Evolutionary conservation across 2,329 filamentous ascomycete species (phyloP).

Genomic region (Nothophaeocryptopus gaeumannii): DNA sequence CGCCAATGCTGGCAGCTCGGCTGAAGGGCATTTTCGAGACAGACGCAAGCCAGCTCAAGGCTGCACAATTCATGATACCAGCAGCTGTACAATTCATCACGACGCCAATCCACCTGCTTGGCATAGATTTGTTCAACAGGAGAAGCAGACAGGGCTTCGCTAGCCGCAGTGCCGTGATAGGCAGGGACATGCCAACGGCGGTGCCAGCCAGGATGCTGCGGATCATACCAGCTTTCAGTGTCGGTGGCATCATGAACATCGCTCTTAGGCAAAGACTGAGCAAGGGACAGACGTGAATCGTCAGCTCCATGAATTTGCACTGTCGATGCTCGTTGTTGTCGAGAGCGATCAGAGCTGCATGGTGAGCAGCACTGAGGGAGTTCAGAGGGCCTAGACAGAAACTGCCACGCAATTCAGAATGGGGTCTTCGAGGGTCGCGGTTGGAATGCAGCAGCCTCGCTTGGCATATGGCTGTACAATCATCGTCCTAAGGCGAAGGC

Average conservation of each 20-base stretch:
- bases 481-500: too few relatives aligned
- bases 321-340: too few relatives aligned
- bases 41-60: conserved; percentile 33
- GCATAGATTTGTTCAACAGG: conserved; percentile 82
- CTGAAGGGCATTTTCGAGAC: conserved; percentile 52
- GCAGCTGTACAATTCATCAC: conserved; percentile 74
- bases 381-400: too few relatives aligned
- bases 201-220: conserved; percentile 73
- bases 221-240: conserved; percentile 84
- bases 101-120: conserved; percentile 81
- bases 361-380: too few relatives aligned
- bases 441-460: too few relatives aligned
- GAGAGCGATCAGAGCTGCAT: too few relatives aligned
- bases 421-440: too few relatives aligned
- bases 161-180: conserved; percentile 66
- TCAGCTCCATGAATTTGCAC: too few relatives aligned
- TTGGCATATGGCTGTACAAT: too few relatives aligned
- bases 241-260: conserved; percentile 82
- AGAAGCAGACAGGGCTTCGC: conserved; percentile 47
- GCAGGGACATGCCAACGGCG: conserved; percentile 72
- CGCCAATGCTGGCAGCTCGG: conserved; percentile 69
- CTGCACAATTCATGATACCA: conserved; percentile 78
- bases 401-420: too few relatives aligned
- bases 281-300: too few relatives aligned
- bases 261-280: conserved; percentile 55